These are phyloP conservation scores for Penicillium flavigenum DNA, from an alignment of 495 filamentous ascomycete species.

Conservation along the genomic window DNA sequence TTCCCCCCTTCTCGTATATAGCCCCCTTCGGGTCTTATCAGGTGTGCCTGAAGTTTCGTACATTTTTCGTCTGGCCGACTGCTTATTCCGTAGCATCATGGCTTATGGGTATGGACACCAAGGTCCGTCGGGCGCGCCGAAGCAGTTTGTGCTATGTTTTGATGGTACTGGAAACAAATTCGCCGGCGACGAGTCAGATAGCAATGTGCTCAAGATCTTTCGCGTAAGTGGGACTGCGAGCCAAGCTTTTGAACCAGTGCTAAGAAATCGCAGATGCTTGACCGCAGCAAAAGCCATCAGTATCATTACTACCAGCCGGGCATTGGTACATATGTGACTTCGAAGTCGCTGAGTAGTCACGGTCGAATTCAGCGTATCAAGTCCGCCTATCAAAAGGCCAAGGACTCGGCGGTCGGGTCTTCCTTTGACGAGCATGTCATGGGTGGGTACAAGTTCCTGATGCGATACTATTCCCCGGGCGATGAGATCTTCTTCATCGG, in stretches of 20 bases:
- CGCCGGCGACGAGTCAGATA: slow-evolving; percentile 74
- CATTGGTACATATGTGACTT: slow-evolving; percentile 80
- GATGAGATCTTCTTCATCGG: slow-evolving; percentile 83
- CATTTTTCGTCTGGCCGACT: slow-evolving; percentile 1
- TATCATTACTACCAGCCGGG: slow-evolving; percentile 58
- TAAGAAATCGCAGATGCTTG: slow-evolving; percentile 45
- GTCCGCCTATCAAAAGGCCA: slow-evolving; percentile 77
- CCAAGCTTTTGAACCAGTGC: slow-evolving; percentile 1
- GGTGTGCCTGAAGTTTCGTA: not conserved
- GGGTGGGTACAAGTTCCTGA: slow-evolving; percentile 83
- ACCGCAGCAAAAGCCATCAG: slow-evolving; percentile 52
- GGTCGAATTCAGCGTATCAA: slow-evolving; percentile 61
- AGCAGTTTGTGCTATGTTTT: slow-evolving; percentile 76
- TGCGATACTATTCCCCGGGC: slow-evolving; percentile 78
- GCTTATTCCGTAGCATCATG: slow-evolving; percentile 13
- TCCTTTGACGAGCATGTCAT: slow-evolving; percentile 83
- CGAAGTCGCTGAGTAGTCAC: slow-evolving; percentile 64
- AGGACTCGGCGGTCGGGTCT: slow-evolving; percentile 80
- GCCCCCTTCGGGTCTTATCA: not conserved
- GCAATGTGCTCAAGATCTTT: slow-evolving; percentile 89
- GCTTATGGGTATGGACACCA: slow-evolving; percentile 12
- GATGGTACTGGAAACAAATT: slow-evolving; percentile 92
- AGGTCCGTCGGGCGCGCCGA: slow-evolving; percentile 29
- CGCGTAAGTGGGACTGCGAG: slow-evolving; percentile 36
- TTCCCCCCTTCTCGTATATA: slow-evolving; percentile 3